These are phyloP conservation scores for Schizochytrium sp. DNA, from an alignment of 108 stramenopile species.

Conservation along the genomic window DNA sequence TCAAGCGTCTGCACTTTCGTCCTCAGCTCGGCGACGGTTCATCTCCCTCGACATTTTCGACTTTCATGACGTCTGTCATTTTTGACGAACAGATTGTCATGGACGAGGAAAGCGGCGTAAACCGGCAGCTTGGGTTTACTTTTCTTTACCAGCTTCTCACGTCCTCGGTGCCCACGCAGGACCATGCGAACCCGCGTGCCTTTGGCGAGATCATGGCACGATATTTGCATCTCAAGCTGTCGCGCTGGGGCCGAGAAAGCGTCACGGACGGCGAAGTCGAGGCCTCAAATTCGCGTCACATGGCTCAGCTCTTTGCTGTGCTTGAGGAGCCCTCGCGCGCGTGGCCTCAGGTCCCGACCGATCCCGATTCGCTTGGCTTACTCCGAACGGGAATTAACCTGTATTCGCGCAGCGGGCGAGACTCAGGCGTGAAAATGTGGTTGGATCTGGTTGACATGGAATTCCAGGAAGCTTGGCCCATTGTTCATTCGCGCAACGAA, in stretches of 20 bases:
- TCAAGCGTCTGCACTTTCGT: background rate
- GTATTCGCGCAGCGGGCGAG: background rate
- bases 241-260: background rate
- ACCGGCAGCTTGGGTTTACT: constrained; percentile 2
- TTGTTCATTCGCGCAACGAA: background rate
- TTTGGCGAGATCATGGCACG: background rate
- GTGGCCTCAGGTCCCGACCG: constrained; percentile 8
- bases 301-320: background rate
- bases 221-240: background rate
- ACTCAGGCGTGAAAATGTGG: background rate
- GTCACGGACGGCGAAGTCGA: constrained; percentile 12
- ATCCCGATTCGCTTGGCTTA: background rate
- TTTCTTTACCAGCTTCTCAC: constrained; percentile 4
- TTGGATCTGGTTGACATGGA: constrained; percentile 8
- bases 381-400: background rate
- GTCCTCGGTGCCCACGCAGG: background rate
- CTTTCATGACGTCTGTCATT: background rate
- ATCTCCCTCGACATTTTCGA: background rate
- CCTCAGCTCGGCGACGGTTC: background rate
- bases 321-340: background rate
- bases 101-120: constrained; percentile 13
- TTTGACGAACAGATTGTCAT: background rate
- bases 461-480: background rate
- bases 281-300: constrained; percentile 10
- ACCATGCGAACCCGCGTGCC: background rate